A percentile compares a stretch with the other conserved stretches of the same genome.
These are phyloP conservation scores for Cymbopogon citratus DNA, from an alignment of 176 grass and related monocot genomes.

Conservation along the genomic window DNA sequence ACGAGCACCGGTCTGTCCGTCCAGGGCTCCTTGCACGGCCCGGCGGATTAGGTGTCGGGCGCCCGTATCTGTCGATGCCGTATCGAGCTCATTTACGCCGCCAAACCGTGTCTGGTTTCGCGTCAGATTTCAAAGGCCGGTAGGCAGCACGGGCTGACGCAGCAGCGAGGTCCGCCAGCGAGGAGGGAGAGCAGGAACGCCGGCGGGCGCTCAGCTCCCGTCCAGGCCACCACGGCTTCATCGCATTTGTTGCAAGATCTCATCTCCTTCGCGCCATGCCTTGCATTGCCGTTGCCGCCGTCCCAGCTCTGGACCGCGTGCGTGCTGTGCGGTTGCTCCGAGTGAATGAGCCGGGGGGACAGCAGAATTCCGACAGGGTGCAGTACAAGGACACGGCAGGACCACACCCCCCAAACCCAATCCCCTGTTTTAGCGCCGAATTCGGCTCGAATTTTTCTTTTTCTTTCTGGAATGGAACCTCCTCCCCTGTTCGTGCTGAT, in stretches of 20 bases:
- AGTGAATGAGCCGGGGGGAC: neutral
- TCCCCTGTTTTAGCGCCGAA: slow-evolving; percentile 21
- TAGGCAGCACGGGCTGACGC: neutral
- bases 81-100: slow-evolving; percentile 24
- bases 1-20: neutral
- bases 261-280: too few relatives aligned
- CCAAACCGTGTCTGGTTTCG: neutral
- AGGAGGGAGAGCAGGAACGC: too few relatives aligned
- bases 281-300: too few relatives aligned
- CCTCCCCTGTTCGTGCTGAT: neutral
- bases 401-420: neutral
- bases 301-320: neutral
- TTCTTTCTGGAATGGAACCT: too few relatives aligned
- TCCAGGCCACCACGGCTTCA: too few relatives aligned
- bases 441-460: neutral
- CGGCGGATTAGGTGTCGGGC: slow-evolving; percentile 15
- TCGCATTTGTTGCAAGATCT: too few relatives aligned
- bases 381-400: neutral
- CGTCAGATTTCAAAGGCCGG: neutral
- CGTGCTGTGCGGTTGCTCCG: neutral
- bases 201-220: too few relatives aligned
- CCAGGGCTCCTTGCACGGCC: neutral
- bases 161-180: neutral
- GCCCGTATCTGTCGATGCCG: neutral
- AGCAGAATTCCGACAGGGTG: slow-evolving; percentile 20